These are phyloP conservation scores for Botrytis deweyae DNA, from an alignment of 2,329 filamentous ascomycete genomes.

Conservation along the genomic window DNA sequence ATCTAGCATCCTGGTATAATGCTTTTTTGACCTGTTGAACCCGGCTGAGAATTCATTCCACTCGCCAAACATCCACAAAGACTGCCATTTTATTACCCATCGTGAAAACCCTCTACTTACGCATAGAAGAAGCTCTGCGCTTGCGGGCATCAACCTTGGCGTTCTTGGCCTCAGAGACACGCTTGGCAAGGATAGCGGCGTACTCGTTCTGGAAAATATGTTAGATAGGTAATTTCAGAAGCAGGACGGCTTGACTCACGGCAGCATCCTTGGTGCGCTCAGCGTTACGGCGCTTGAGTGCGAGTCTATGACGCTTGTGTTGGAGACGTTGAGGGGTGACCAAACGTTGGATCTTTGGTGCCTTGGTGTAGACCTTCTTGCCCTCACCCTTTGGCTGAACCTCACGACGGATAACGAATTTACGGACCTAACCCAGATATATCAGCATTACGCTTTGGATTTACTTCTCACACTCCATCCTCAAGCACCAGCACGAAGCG, in stretches of 20 bases:
- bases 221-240: not conserved
- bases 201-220: conserved; percentile 77
- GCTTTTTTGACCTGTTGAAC: conserved; percentile 19
- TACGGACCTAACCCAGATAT: conserved; percentile 70
- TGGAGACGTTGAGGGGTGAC: conserved; percentile 99
- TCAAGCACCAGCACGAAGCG: conserved; percentile 23
- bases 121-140: conserved; percentile 94
- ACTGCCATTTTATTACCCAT: conserved; percentile 16
- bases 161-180: conserved; percentile 93
- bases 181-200: conserved; percentile 92
- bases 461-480: conserved; percentile 58
- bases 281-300: conserved; percentile 96
- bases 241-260: conserved; percentile 57
- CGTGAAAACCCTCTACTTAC: conserved; percentile 60
- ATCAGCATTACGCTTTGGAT: conserved; percentile 31
- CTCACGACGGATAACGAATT: conserved; percentile 99
- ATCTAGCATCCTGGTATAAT: conserved; percentile 23
- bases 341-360: conserved; percentile 99
- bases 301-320: conserved; percentile 98
- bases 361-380: conserved; percentile 99
- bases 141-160: conserved; percentile 93
- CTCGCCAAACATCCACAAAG: conserved; percentile 18
- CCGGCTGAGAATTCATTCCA: conserved; percentile 17
- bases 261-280: conserved; percentile 99
- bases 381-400: conserved; percentile 96